Percentiles rank a stretch among this genome's conserved stretches.
phyloP scores from a whole-genome alignment of 129 eudicot genomes.

The Apium graveolens region DNA sequence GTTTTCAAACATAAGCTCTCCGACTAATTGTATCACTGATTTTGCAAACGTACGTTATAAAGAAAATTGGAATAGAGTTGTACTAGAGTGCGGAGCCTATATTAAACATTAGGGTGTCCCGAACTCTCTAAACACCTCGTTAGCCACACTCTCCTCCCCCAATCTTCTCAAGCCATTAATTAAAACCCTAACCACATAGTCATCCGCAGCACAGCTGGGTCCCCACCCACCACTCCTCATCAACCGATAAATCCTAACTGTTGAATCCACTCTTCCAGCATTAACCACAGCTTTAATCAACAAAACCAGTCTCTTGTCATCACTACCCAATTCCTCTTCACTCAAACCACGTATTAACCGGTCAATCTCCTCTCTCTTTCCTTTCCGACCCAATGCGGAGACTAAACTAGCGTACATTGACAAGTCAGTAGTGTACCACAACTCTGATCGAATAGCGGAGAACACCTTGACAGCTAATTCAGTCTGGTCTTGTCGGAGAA shows the following conservation, averaged over 20 bases:
- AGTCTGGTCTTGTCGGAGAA: constrained; percentile 64
- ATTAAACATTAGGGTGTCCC: constrained; percentile 16
- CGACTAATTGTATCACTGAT: neutral
- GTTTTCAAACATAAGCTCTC: too few species aligned
- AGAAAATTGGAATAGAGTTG: too few species aligned
- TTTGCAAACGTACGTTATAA: too few species aligned
- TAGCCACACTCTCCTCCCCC: constrained; percentile 53
- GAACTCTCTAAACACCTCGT: constrained; percentile 49
- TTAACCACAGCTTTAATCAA: constrained; percentile 61
- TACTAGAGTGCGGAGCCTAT: neutral
- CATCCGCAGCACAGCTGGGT: constrained; percentile 35
- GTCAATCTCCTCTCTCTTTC: constrained; percentile 50
- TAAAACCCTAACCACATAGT: constrained; percentile 71
- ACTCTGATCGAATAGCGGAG: constrained; percentile 52
- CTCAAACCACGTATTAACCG: constrained; percentile 34
- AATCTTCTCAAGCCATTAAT: constrained; percentile 66
- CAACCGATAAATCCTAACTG: constrained; percentile 58
- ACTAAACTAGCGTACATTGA: constrained; percentile 46
- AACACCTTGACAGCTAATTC: constrained; percentile 52
- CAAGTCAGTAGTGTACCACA: constrained; percentile 47
- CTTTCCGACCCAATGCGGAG: constrained; percentile 34
- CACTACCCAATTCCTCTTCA: constrained; percentile 23
- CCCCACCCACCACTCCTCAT: constrained; percentile 69
- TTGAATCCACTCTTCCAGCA: constrained; percentile 44
- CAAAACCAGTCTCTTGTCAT: constrained; percentile 48